Evolutionary conservation across 108 stramenopile genomes (phyloP).

Genomic region (Fistulifera pelliculosa): DNA sequence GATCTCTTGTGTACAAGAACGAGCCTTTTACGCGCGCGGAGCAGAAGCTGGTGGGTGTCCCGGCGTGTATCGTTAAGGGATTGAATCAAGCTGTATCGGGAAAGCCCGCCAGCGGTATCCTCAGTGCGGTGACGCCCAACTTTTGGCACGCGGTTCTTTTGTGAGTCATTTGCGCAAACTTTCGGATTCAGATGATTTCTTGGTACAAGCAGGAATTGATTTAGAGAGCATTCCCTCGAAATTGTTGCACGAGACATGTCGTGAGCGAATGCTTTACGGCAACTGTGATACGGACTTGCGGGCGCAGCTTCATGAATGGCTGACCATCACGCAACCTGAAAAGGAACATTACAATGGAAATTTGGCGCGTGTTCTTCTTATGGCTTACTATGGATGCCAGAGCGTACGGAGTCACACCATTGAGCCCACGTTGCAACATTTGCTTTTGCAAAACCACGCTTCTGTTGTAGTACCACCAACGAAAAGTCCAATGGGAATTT

Average conservation of each 20-base stretch:
- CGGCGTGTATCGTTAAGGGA: conserved; percentile 49
- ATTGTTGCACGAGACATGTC: conserved; percentile 54
- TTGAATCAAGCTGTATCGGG: conserved; percentile 36
- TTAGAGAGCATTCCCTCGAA: conserved; percentile 22
- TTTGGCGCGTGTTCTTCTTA: conserved; percentile 51
- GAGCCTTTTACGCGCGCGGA: conserved; percentile 13
- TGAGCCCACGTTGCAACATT: neutral
- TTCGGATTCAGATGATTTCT: conserved; percentile 54
- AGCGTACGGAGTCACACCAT: conserved; percentile 39
- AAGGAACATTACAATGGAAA: conserved; percentile 58
- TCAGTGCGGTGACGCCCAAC: conserved; percentile 48
- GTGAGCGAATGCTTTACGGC: conserved; percentile 54
- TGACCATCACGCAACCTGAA: conserved; percentile 24
- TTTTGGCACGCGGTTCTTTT: conserved; percentile 48
- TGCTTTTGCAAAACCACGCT: neutral
- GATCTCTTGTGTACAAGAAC: neutral
- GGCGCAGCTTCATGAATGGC: conserved; percentile 44
- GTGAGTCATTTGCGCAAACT: conserved; percentile 44
- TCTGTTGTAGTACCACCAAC: no score
- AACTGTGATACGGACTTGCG: conserved; percentile 51
- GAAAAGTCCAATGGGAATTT: no score
- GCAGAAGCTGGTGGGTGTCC: conserved; percentile 26
- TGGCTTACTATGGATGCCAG: conserved; percentile 58
- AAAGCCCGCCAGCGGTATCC: conserved; percentile 15
- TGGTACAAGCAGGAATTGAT: conserved; percentile 49